Conservation (phyloP, 2,329 filamentous ascomycete genomes). For the Arthrocladium fulminans region DNA sequence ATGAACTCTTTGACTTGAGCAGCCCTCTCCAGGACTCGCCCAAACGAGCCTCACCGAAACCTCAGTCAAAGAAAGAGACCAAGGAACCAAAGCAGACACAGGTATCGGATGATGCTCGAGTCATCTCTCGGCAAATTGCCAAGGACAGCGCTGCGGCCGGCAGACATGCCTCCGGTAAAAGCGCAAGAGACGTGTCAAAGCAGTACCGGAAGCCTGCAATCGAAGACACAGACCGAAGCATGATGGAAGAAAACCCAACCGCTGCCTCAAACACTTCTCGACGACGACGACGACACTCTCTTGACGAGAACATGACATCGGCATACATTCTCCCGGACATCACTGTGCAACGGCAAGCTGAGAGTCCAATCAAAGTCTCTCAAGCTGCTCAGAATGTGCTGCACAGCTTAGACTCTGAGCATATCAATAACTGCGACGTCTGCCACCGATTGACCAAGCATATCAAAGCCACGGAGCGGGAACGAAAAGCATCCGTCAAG, state of each 20-base stretch:
- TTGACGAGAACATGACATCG: slow-evolving; percentile 50
- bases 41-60: slow-evolving; percentile 11
- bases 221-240: slow-evolving; percentile 20
- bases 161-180: slow-evolving; percentile 10
- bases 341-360: slow-evolving; percentile 36
- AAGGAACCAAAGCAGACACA: slow-evolving; percentile 16
- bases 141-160: slow-evolving; percentile 12
- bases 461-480: slow-evolving; percentile 17
- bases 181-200: slow-evolving; percentile 6
- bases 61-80: slow-evolving; percentile 10
- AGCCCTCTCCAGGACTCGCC: slow-evolving; percentile 17
- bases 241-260: slow-evolving; percentile 16
- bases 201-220: slow-evolving; percentile 15
- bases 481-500: slow-evolving; percentile 11
- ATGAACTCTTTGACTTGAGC: slow-evolving; percentile 23
- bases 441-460: slow-evolving; percentile 40
- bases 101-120: slow-evolving; percentile 20
- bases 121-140: slow-evolving; percentile 13
- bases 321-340: slow-evolving; percentile 58
- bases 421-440: slow-evolving; percentile 48
- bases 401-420: slow-evolving; percentile 38
- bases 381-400: slow-evolving; percentile 34
- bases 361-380: slow-evolving; percentile 24
- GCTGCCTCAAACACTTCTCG: slow-evolving; percentile 41
- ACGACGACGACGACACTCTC: slow-evolving; percentile 41